Conservation (phyloP, 2,329 filamentous ascomycete species). For the Xenoacremonium recifei region DNA sequence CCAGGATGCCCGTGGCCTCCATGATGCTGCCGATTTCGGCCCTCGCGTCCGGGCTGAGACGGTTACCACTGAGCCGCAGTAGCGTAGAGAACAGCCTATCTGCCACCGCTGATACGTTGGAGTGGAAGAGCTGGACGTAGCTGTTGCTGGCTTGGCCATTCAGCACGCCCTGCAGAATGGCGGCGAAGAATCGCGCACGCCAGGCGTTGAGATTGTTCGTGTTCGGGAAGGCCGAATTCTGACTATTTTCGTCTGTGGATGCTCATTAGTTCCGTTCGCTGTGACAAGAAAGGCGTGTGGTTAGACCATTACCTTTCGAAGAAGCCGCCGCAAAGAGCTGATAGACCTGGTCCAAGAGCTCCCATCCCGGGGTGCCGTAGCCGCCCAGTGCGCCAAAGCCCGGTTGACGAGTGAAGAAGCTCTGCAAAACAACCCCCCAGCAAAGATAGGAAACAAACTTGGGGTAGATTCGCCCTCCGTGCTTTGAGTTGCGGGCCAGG, state of each 20-base stretch:
- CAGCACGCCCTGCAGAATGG: constrained; percentile 2
- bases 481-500: constrained; percentile 6
- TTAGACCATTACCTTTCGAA: no score
- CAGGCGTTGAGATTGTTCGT: constrained; percentile 10
- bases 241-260: no score
- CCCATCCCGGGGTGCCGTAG: constrained; percentile 4
- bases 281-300: no score
- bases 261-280: no score
- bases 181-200: constrained; percentile 8
- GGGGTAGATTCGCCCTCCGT: constrained; percentile 11
- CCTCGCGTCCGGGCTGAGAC: constrained; percentile 1
- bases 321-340: constrained; percentile 10
- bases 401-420: constrained; percentile 7
- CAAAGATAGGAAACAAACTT: constrained; percentile 10
- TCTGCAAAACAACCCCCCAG: constrained; percentile 7
- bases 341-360: constrained; percentile 4
- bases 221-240: constrained; percentile 7
- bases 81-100: constrained; percentile 4
- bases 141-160: constrained; percentile 1
- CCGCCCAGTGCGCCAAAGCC: constrained; percentile 11
- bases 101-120: constrained; percentile 5
- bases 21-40: constrained; percentile 7
- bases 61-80: background rate
- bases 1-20: constrained; percentile 7
- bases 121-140: constrained; percentile 4